Evolutionary conservation across 2,329 filamentous ascomycete species (phyloP).

Genomic region (Amesomyces nigricolor): DNA sequence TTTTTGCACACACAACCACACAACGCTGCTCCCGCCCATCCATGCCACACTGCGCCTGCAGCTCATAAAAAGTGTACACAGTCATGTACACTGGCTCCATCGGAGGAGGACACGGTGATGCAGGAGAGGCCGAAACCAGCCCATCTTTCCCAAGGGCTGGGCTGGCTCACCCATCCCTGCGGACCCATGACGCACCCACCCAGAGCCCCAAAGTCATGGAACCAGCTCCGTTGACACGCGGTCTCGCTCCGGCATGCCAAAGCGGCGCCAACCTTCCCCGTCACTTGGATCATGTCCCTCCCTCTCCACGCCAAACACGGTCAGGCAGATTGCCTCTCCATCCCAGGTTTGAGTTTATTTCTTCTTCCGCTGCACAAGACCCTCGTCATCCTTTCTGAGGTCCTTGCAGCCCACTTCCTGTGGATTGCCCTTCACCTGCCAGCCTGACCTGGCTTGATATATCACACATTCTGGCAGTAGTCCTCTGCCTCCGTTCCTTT

Average conservation of each 20-base stretch:
- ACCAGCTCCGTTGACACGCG: constrained; percentile 30
- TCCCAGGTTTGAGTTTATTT: constrained; percentile 16
- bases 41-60: constrained; percentile 25
- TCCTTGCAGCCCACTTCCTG: neutral
- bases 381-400: neutral
- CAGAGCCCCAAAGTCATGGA: constrained; percentile 27
- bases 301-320: constrained; percentile 28
- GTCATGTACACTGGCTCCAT: neutral
- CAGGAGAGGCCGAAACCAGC: constrained; percentile 25
- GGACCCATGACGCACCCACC: constrained; percentile 32
- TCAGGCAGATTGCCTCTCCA: constrained; percentile 26
- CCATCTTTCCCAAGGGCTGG: constrained; percentile 20
- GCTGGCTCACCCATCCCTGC: constrained; percentile 28
- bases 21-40: constrained; percentile 18
- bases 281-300: constrained; percentile 18
- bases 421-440: constrained; percentile 1
- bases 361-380: constrained; percentile 5
- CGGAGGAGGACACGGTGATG: constrained; percentile 1
- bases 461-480: constrained; percentile 4
- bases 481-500: neutral
- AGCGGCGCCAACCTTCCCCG: constrained; percentile 28
- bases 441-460: constrained; percentile 11
- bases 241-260: constrained; percentile 30
- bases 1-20: constrained; percentile 1
- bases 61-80: constrained; percentile 14